Conservation (phyloP, 73 alveolate species). For the Paramecium sonneborni region DNA sequence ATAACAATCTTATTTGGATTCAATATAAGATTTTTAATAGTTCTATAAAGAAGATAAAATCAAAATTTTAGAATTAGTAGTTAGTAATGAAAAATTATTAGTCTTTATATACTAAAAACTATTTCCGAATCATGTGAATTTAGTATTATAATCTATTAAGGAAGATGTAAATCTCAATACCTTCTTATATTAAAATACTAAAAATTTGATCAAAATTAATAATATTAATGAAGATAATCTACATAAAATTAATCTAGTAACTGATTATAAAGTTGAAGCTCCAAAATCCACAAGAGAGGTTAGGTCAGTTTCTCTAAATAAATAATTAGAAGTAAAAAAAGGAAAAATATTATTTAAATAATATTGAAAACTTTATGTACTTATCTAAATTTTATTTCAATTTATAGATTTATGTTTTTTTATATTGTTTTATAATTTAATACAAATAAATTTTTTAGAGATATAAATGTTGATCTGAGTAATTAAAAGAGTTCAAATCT, state of each 20-base stretch:
- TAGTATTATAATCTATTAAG: slow-evolving; percentile 22
- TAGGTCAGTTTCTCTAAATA: neutral
- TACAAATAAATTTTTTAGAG: too few species aligned
- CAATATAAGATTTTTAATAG: slow-evolving; percentile 8
- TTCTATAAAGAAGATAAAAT: slow-evolving; percentile 66
- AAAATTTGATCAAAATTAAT: neutral
- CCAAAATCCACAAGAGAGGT: slow-evolving; percentile 13
- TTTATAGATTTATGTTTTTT: neutral
- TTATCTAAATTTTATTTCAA: neutral
- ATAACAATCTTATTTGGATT: neutral
- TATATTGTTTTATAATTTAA: neutral
- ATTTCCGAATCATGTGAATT: slow-evolving; percentile 68
- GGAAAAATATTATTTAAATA: neutral
- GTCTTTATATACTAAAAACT: slow-evolving; percentile 70
- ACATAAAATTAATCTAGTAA: neutral
- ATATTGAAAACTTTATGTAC: neutral
- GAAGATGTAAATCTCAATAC: neutral
- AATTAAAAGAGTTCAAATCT: too few species aligned
- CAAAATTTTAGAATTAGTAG: slow-evolving; percentile 71
- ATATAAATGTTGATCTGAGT: too few species aligned
- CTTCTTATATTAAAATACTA: neutral
- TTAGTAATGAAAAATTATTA: slow-evolving; percentile 70
- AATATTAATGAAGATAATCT: neutral
- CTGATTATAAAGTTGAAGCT: neutral
- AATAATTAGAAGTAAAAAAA: slow-evolving; percentile 7